Evolutionary conservation across 768 basidiomycete genomes (phyloP).

Genomic region (Kwoniella shandongensis): DNA sequence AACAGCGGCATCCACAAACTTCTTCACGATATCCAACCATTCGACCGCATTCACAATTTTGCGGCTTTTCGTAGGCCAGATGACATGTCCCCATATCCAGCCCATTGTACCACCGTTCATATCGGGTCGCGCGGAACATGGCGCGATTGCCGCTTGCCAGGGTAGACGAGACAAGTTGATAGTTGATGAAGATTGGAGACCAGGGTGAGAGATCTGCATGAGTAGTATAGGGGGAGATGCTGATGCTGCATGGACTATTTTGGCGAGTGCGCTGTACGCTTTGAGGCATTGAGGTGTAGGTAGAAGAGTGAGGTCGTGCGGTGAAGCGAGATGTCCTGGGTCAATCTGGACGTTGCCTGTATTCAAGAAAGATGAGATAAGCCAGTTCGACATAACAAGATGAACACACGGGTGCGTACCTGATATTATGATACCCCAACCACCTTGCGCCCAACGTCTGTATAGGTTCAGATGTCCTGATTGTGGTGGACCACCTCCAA

Average conservation of each 20-base stretch:
- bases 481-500: conserved; percentile 73
- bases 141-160: conserved; percentile 66
- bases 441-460: conserved; percentile 67
- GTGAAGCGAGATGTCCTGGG: conserved; percentile 36
- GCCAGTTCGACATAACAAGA: neutral
- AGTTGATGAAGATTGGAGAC: conserved; percentile 76
- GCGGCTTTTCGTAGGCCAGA: conserved; percentile 57
- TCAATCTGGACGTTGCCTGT: conserved; percentile 50
- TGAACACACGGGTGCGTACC: conserved; percentile 55
- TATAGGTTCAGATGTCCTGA: conserved; percentile 66
- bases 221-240: conserved; percentile 59
- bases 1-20: conserved; percentile 68
- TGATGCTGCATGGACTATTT: neutral
- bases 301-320: conserved; percentile 31
- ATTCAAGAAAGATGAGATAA: conserved; percentile 56
- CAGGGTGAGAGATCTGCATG: conserved; percentile 75
- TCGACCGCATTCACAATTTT: conserved; percentile 63
- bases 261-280: conserved; percentile 24
- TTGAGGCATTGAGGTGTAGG: conserved; percentile 14
- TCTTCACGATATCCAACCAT: conserved; percentile 63
- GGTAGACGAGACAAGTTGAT: conserved; percentile 65
- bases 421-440: conserved; percentile 86
- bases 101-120: conserved; percentile 51
- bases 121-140: conserved; percentile 58
- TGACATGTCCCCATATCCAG: conserved; percentile 61